These are phyloP conservation scores for Scheffersomyces quercinus DNA, from an alignment of 1,139 yeast species.

Conservation along the genomic window DNA sequence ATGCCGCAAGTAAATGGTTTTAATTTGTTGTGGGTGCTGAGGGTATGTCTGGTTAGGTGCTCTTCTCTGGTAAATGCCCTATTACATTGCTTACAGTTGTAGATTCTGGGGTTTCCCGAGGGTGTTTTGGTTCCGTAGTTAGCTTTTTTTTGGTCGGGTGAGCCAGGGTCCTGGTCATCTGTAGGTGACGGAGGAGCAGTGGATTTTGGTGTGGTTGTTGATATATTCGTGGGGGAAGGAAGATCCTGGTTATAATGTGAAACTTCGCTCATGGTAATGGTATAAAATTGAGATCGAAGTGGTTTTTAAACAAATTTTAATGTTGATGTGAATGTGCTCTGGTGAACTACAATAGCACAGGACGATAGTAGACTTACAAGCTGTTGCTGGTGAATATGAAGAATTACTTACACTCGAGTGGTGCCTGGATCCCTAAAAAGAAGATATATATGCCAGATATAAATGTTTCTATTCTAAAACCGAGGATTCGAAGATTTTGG, in stretches of 20 bases:
- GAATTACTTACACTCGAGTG: too few relatives aligned
- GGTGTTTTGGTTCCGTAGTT: constrained; percentile 47
- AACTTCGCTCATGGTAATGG: background rate
- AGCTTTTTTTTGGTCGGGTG: constrained; percentile 6
- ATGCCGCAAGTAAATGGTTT: constrained; percentile 43
- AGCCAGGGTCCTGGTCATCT: background rate
- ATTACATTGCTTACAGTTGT: constrained; percentile 43
- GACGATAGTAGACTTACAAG: too few relatives aligned
- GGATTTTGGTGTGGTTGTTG: too few relatives aligned
- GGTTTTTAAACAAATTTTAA: too few relatives aligned
- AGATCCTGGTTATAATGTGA: background rate
- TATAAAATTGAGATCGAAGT: too few relatives aligned
- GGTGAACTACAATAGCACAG: too few relatives aligned
- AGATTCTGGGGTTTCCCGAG: constrained; percentile 46
- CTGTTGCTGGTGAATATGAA: too few relatives aligned
- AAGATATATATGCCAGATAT: too few relatives aligned
- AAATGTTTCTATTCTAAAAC: too few relatives aligned
- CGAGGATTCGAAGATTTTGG: too few relatives aligned
- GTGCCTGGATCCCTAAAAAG: too few relatives aligned
- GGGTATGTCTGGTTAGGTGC: constrained; percentile 46
- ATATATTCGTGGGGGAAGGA: background rate
- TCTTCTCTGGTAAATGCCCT: constrained; percentile 52
- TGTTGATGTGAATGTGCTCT: too few relatives aligned
- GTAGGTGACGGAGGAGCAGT: background rate
- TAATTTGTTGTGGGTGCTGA: constrained; percentile 47